phyloP scores from a whole-genome alignment of 2,329 filamentous ascomycete genomes.

The Gremmenia infestans region DNA sequence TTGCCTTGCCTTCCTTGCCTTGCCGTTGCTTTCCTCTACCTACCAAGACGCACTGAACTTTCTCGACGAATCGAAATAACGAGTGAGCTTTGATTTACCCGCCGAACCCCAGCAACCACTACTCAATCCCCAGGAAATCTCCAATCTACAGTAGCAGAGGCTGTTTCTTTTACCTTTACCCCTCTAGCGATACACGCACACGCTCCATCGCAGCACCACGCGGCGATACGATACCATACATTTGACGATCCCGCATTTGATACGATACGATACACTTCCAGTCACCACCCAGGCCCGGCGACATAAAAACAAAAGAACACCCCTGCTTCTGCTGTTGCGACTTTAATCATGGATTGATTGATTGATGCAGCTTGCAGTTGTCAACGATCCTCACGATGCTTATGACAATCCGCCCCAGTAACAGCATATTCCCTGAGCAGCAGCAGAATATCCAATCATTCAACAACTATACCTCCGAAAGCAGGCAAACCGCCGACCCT shows the following conservation, averaged over 20 bases:
- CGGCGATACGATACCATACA: conserved; percentile 4
- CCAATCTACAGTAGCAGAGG: conserved; percentile 15
- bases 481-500: conserved; percentile 12
- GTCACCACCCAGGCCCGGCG: no score
- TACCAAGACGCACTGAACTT: conserved; percentile 11
- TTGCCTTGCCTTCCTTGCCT: not conserved
- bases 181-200: conserved; percentile 16
- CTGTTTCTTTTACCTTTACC: conserved; percentile 15
- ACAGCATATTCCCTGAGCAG: conserved; percentile 29
- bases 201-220: conserved; percentile 3
- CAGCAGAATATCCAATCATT: conserved; percentile 24
- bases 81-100: conserved; percentile 15
- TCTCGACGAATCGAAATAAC: conserved; percentile 18
- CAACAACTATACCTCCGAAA: conserved; percentile 16
- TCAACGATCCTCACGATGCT: conserved; percentile 43
- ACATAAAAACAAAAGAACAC: not conserved
- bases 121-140: conserved; percentile 11
- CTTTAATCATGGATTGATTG: conserved; percentile 22
- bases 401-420: conserved; percentile 38
- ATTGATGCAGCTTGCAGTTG: conserved; percentile 14
- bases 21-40: not conserved
- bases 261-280: not conserved
- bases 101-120: conserved; percentile 18
- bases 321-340: not conserved
- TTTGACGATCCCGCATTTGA: not conserved